Evolutionary conservation across 1,139 yeast species (phyloP), one percentile per base, ranked within the genome.

Genomic region (Taiozyma sp.): DNA sequence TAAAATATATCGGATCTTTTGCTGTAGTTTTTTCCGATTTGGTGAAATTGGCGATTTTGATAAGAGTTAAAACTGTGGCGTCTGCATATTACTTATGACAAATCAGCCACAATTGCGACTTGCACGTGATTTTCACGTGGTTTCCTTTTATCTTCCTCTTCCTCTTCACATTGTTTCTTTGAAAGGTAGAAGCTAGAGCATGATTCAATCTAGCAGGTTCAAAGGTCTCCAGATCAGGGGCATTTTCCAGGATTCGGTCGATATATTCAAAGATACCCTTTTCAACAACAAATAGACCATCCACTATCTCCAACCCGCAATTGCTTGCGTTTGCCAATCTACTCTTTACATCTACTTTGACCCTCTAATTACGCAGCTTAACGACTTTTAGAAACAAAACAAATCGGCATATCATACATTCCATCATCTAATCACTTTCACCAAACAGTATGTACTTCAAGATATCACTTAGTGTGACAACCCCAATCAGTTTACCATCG

Each of bases 381-480:
- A 24, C 8, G 27, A 24, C 27, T 24, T 24, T 24, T 6, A 30
- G n/a, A 30, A 12, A 30, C n/a, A 30, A 38, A 38, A 19, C 41
- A 10, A 4, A 5, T 9, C 4, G 13, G 9, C 23, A 12, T 38
- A 22, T 38, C 24, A 38, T 38, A 38, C 41, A 38, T 38, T 38
- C 12, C 24, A 22, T 38, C 14, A 19, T 19, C 42, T 51, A 51
- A 22, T 52, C 52, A 28, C 49, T 79, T 59, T 83, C 88, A 30
- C 86, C 91, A 65, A 84, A 81, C 57, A 90, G 74, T 51, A 93
- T 80, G 67, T 93, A 95, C 67, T 83, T 81, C 62, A 95, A 78
- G 53, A 93, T 91, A 69, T 95, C 99, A 66, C 97, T 89, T 63
- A 95, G 74, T 1, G 98, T 89, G 53, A 93, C 84, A 43, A 93